Evolutionary conservation across 2,329 filamentous ascomycete genomes (phyloP), one percentile per base, ranked within the genome.

Genomic region (Curvularia lunata): DNA sequence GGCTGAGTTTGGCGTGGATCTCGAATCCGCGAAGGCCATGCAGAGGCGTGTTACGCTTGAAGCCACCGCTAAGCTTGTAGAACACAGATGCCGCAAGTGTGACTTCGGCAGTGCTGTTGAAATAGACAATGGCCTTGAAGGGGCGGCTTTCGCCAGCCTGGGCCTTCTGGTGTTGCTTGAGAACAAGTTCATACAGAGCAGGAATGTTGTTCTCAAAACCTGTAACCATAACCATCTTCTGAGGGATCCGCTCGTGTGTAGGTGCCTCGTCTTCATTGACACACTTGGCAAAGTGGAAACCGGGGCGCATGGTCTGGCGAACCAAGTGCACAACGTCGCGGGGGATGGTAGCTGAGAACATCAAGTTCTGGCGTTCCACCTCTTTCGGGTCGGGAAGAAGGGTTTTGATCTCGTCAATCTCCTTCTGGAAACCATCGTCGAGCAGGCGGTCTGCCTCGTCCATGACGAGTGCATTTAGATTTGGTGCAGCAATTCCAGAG

Each of bases 101-200:
- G 43, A 92, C 91, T 62, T 90, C 84, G 23, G 86, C 85, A 0
- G 90, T 96, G 21, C 90, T 91, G 69, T 91, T 91, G 75, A 94
- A 89, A 80, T 97, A 99, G 41, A 97, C 81, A 59, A 99, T 96
- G n/a, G 92, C 91, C 83, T 99, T 99, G 85, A 98, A 97, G 0
- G 91, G 91, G 16, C 76, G 76, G 3, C 61, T 68, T 68, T 75
- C 61, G 82, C 78, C 61, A 76, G 70, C 62, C 75, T 66, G 66
- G 59, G 74, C 74, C 23, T 80, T 78, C 28, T 81, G 66, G n/a
- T 83, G 75, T 66, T 90, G 87, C 34, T 84, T 83, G 53, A 88
- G 80, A 46, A 88, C 80, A 50, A 97, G 83, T 77, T 98, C 93
- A 52, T 95, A 83, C 19, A 98, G 75, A 2, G 89, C 79, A 16